Evolutionary conservation across 306 rosid species (phyloP).

Genomic region (Notholithocarpus densiflorus): DNA sequence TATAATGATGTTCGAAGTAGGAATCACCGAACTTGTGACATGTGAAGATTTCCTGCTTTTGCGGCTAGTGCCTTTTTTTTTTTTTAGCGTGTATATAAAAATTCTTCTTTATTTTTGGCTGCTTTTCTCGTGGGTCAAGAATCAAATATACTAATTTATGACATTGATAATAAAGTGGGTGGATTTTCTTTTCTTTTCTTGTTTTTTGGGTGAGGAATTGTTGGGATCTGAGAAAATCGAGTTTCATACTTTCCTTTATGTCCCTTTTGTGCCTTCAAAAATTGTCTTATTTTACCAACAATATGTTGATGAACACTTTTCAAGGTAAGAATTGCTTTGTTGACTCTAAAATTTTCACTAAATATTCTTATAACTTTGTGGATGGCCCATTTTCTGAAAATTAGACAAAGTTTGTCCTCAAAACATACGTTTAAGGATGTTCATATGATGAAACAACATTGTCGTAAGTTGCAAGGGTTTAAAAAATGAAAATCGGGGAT

Average conservation of each 20-base stretch:
- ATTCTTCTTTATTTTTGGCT: constrained; percentile 12
- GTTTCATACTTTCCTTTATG: background rate
- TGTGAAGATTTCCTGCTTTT: constrained; percentile 66
- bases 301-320: background rate
- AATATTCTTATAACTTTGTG: too few relatives aligned
- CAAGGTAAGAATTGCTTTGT: background rate
- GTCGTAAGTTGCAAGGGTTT: background rate
- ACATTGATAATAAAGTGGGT: constrained; percentile 26
- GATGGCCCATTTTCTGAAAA: too few relatives aligned
- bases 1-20: constrained; percentile 24
- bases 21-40: constrained; percentile 40
- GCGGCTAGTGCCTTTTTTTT: constrained; percentile 55
- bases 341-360: too few relatives aligned
- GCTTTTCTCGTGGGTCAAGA: constrained; percentile 33
- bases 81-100: constrained; percentile 27
- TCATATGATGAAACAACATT: background rate
- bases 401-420: too few relatives aligned
- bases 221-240: background rate
- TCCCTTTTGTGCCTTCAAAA: background rate
- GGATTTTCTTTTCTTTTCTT: constrained; percentile 7
- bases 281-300: background rate
- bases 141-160: constrained; percentile 32
- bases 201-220: background rate
- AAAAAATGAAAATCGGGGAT: too few relatives aligned
- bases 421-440: too few relatives aligned